These are phyloP conservation scores for Ophiostoma novo-ulmi DNA, from an alignment of 2,329 filamentous ascomycete genomes.

Conservation along the genomic window DNA sequence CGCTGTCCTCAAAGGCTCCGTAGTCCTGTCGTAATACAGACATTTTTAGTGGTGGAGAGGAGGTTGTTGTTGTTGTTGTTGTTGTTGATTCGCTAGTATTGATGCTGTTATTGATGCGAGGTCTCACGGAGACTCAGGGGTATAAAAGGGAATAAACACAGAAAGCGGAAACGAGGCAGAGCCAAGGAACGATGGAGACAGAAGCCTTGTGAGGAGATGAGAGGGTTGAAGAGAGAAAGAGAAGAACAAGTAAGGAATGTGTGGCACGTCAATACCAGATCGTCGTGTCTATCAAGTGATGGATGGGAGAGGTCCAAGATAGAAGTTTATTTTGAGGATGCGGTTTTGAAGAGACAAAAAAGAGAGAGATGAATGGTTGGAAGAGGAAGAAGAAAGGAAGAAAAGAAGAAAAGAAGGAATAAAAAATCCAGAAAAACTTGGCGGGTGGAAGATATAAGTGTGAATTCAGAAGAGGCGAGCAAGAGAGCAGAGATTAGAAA, in stretches of 20 bases:
- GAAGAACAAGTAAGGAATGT: conserved; percentile 2
- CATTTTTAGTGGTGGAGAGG: not conserved
- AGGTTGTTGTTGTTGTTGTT: not conserved
- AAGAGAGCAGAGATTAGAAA: not conserved
- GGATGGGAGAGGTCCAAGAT: not conserved
- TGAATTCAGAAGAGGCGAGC: not conserved
- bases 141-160: not conserved
- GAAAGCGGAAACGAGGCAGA: not conserved
- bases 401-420: not conserved
- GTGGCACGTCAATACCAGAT: conserved; percentile 15
- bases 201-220: not conserved
- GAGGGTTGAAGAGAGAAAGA: not conserved
- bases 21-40: conserved; percentile 16
- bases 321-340: not conserved
- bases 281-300: not conserved
- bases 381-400: not conserved
- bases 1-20: conserved; percentile 8
- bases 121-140: conserved; percentile 4
- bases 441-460: not conserved
- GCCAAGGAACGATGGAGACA: conserved; percentile 5
- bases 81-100: not conserved
- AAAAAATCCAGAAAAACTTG: not conserved
- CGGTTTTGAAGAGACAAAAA: not conserved
- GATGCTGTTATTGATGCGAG: not conserved
- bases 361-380: not conserved